Base-by-base conservation (phyloP, 2,329 filamentous ascomycete species). In the Pseudofabraea citricarpa region DNA sequence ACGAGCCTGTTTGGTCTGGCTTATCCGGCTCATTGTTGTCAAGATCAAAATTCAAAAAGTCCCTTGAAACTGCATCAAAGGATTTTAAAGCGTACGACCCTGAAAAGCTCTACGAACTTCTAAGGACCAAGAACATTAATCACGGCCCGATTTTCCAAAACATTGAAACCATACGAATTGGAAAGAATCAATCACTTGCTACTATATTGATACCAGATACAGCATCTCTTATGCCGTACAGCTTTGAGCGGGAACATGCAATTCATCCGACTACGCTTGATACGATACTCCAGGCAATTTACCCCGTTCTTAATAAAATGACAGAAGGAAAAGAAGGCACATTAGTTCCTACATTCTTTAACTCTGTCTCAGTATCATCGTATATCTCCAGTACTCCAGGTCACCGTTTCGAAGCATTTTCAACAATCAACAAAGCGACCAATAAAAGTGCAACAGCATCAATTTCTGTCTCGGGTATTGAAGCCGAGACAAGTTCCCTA, bases 61-160 rank as follows among this genome's bases (percentile, higher is more conserved):
- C 13, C 6, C 27, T n/a, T 2, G 27, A 12, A 12, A 15, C 27
- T 31, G 3, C 5, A 12, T n/a, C 3, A n/a, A 31, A 4, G 27
- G 3, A 6, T 31, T 31, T 31, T 4, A 31, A 31, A 12, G 4
- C 27, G 6, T 31, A 31, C 16, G 36, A 38, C 36, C 5, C 20
- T 9, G 12, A 20, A 8, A 15, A 20, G 16, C 10, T 38, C 5
- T 38, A 38, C 16, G 20, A 38, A 23, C 21, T 75, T 6, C 60
- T 62, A 4, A 69, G 75, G 43, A 13, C 19, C n/a, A 66, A 50
- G 2, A 68, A 72, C 33, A 58, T 69, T 2, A 72, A 75, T 54
- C 67, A 71, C 54, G 73, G 64, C 4, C 71, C 70, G 20, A 65
- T 65, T 9, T 63, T 75, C 6, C 60, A 65, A 6, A 43, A 43